Evolutionary conservation across 768 basidiomycete species (phyloP).

Genomic region (Lactarius deliciosus): DNA sequence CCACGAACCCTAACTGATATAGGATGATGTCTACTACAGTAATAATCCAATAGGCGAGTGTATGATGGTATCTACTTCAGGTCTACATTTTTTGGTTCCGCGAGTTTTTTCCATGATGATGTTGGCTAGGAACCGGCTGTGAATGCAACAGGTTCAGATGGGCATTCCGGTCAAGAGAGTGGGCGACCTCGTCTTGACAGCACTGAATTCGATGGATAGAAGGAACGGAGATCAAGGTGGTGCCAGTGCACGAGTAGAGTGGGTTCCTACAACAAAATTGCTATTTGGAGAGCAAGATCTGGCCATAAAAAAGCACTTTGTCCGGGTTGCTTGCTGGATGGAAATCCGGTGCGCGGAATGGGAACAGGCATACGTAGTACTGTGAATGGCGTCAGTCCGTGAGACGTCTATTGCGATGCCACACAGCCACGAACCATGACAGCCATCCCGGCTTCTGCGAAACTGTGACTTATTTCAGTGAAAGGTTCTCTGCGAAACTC

Average conservation of each 20-base stretch:
- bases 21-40: background rate
- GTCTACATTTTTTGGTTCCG: background rate
- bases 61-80: background rate
- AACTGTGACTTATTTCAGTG: slow-evolving; percentile 12
- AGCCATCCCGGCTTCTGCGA: slow-evolving; percentile 7
- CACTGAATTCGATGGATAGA: background rate
- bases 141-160: background rate
- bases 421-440: slow-evolving; percentile 17
- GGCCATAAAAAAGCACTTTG: slow-evolving; percentile 5
- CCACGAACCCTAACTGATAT: background rate
- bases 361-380: slow-evolving; percentile 20
- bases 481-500: background rate
- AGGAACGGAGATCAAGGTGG: background rate
- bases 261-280: background rate
- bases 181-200: background rate
- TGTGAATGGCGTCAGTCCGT: background rate
- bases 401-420: background rate
- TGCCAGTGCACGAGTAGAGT: background rate
- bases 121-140: background rate
- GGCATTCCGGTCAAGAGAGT: background rate
- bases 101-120: background rate
- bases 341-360: slow-evolving; percentile 7
- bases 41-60: background rate
- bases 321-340: background rate
- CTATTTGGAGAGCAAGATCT: background rate